Evolutionary conservation across 257 asterid species (phyloP).

Genomic region (Leptodermis oblonga): DNA sequence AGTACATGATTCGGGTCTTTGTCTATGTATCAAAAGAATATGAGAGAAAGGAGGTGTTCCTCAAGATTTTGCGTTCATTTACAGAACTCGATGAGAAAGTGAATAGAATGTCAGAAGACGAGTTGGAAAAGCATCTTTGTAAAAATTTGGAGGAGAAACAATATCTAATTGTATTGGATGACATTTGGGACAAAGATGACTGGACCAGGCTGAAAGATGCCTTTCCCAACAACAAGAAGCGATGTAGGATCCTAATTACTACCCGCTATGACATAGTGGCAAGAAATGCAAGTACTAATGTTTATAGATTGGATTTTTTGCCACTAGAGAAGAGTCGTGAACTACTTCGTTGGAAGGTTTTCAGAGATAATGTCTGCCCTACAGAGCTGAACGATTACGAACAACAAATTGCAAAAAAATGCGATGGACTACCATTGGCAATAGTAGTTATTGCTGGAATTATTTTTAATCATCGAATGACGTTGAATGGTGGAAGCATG

Average conservation of each 20-base stretch:
- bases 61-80: slow-evolving; percentile 13
- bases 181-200: slow-evolving; percentile 12
- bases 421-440: slow-evolving; percentile 27
- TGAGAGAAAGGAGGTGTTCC: slow-evolving; percentile 20
- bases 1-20: slow-evolving; percentile 24
- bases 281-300: not conserved
- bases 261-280: slow-evolving; percentile 18
- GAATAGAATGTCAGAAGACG: not conserved
- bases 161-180: slow-evolving; percentile 24
- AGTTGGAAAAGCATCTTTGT: not conserved
- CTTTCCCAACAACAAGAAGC: slow-evolving; percentile 14
- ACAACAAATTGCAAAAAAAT: slow-evolving; percentile 12
- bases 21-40: slow-evolving; percentile 23
- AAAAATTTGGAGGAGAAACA: not conserved
- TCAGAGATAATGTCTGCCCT: slow-evolving; percentile 8
- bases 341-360: slow-evolving; percentile 15
- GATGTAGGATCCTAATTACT: slow-evolving; percentile 24
- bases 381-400: slow-evolving; percentile 17
- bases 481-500: slow-evolving; percentile 12
- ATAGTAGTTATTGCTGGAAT: slow-evolving; percentile 21
- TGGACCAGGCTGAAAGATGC: slow-evolving; percentile 18
- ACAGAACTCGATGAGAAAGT: not conserved
- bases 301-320: slow-evolving; percentile 17
- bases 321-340: slow-evolving; percentile 15
- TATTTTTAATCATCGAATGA: not conserved